phyloP scores from a whole-genome alignment of 2,329 filamentous ascomycete genomes.

The Juglanconis juglandina region DNA sequence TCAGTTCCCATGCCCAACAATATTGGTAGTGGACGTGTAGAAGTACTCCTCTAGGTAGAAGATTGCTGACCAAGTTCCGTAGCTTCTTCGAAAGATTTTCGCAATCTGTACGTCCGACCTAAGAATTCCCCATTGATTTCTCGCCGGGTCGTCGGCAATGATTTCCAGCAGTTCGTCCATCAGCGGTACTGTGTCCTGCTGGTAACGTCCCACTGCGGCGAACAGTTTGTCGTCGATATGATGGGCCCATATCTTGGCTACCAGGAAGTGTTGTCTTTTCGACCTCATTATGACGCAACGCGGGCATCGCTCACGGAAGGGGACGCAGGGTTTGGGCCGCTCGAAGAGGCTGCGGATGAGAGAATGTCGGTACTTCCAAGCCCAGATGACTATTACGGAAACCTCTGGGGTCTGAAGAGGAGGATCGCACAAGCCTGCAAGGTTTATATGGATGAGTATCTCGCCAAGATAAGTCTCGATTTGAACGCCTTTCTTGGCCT shows the following conservation, averaged over 20 bases:
- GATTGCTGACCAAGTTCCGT: background rate
- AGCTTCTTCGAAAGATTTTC: too few species aligned
- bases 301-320: background rate
- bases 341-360: background rate
- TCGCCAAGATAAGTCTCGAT: background rate
- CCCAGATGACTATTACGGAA: background rate
- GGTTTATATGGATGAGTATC: background rate
- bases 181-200: background rate
- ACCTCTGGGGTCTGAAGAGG: background rate
- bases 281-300: background rate
- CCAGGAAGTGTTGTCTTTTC: background rate
- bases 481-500: background rate
- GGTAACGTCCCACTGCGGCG: background rate
- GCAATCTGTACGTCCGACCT: too few species aligned
- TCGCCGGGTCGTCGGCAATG: background rate
- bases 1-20: background rate
- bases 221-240: background rate
- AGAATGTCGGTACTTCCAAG: background rate
- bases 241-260: background rate
- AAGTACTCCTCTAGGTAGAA: too few species aligned
- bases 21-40: too few species aligned
- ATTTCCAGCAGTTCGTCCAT: background rate
- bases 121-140: too few species aligned
- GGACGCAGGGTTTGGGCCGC: background rate
- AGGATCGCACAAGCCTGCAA: background rate